phyloP scores from a whole-genome alignment of 176 grass and related monocot species.

The Dactylis glomerata region DNA sequence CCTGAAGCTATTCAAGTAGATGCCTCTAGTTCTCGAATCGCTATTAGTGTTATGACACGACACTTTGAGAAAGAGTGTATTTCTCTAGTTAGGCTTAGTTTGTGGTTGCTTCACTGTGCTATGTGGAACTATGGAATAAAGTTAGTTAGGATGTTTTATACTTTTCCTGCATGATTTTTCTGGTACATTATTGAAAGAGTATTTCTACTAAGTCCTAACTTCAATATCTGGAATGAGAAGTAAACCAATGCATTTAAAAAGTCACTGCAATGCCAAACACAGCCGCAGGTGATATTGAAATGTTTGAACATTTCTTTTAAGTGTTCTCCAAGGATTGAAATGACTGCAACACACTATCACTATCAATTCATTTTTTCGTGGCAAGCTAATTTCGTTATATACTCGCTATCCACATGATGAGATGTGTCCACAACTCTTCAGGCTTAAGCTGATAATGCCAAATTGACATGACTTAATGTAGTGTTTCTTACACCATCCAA shows the following conservation, averaged over 20 bases:
- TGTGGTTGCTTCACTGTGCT: neutral
- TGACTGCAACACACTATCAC: neutral
- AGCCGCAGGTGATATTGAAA: neutral
- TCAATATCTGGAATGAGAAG: neutral
- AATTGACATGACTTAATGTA: neutral
- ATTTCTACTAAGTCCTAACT: neutral
- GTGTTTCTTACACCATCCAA: neutral
- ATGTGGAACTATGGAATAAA: neutral
- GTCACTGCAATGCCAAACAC: neutral
- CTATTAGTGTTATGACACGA: neutral
- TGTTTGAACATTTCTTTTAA: neutral
- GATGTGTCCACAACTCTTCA: neutral
- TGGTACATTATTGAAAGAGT: neutral
- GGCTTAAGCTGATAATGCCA: neutral
- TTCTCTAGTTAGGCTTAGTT: neutral
- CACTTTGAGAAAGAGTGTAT: neutral
- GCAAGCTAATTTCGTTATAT: neutral
- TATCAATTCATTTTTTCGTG: neutral
- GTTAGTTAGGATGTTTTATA: neutral
- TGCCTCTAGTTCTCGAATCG: neutral
- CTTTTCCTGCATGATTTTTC: neutral
- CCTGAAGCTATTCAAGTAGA: neutral
- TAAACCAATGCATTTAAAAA: neutral
- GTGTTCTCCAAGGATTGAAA: neutral
- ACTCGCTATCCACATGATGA: neutral